These are phyloP conservation scores for Protea cynaroides DNA, from an alignment of 164 flowering plant genomes.

Conservation along the genomic window DNA sequence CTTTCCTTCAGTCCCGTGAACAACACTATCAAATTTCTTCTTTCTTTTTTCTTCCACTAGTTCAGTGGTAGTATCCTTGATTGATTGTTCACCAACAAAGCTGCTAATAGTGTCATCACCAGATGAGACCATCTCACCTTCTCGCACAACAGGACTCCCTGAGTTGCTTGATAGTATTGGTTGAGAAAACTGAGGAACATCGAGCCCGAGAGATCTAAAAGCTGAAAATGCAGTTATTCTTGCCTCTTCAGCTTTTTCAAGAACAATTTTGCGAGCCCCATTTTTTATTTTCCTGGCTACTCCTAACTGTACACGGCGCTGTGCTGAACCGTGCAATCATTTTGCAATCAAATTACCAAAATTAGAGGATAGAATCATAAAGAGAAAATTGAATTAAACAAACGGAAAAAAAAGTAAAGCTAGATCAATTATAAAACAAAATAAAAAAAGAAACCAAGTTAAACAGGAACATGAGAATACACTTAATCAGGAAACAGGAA, in stretches of 20 bases:
- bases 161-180: slow-evolving; percentile 28
- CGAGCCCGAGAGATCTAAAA: slow-evolving; percentile 79
- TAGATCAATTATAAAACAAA: no score
- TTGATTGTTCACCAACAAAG: slow-evolving; percentile 17
- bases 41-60: slow-evolving; percentile 10
- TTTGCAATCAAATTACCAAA: slow-evolving; percentile 9
- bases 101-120: slow-evolving; percentile 31
- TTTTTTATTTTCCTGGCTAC: slow-evolving; percentile 92
- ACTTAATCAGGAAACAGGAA: neutral
- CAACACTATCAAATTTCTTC: slow-evolving; percentile 10
- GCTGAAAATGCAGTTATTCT: slow-evolving; percentile 90
- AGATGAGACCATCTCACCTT: slow-evolving; percentile 27
- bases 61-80: slow-evolving; percentile 15
- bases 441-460: neutral
- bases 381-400: neutral
- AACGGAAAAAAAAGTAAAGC: no score
- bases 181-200: slow-evolving; percentile 53
- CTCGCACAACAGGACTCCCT: slow-evolving; percentile 25
- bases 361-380: slow-evolving; percentile 3
- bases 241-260: slow-evolving; percentile 97
- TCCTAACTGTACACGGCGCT: slow-evolving; percentile 66
- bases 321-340: slow-evolving; percentile 40
- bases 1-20: slow-evolving; percentile 18
- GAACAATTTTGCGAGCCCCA: slow-evolving; percentile 89
- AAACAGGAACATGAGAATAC: neutral